phyloP scores from a whole-genome alignment of 805 yeast species.

The Trichomonascus vanleenenianus region DNA sequence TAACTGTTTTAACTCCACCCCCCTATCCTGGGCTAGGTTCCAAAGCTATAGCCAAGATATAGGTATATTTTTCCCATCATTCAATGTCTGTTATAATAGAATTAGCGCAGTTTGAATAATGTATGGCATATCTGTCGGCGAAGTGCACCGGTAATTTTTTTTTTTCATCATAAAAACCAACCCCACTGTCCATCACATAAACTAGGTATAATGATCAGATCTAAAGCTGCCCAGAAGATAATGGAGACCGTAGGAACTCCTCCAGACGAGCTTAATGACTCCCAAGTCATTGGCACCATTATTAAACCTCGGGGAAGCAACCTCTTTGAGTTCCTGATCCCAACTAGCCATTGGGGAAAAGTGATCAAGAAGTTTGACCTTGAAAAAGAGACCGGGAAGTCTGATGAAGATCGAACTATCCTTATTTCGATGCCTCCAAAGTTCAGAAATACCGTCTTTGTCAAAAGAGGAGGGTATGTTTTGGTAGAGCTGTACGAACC shows the following conservation, averaged over 20 bases:
- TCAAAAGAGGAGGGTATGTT: slow-evolving; percentile 30
- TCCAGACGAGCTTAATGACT: slow-evolving; percentile 21
- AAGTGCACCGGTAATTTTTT: slow-evolving; percentile 3
- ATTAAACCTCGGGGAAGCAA: slow-evolving; percentile 26
- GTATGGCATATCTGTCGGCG: no score
- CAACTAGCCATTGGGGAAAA: slow-evolving; percentile 11
- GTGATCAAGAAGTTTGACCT: slow-evolving; percentile 2
- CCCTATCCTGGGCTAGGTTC: no score
- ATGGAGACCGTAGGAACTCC: slow-evolving; percentile 22
- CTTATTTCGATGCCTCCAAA: slow-evolving; percentile 28
- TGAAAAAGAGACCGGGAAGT: not conserved
- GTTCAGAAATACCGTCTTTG: slow-evolving; percentile 29
- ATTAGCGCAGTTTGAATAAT: no score
- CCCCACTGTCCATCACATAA: not conserved
- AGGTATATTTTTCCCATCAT: no score
- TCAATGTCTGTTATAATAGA: no score
- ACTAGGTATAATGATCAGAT: slow-evolving; percentile 8
- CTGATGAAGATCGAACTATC: slow-evolving; percentile 9
- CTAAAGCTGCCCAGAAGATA: slow-evolving; percentile 13
- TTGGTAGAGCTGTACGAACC: slow-evolving; percentile 20
- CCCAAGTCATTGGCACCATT: slow-evolving; percentile 26
- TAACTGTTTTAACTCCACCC: no score
- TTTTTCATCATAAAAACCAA: slow-evolving; percentile 1
- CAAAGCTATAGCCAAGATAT: no score
- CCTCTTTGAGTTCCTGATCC: slow-evolving; percentile 26